Evolutionary conservation across 371 early-diverging fungal genomes (phyloP).

Genomic region (Lichtheimia corymbifera): DNA sequence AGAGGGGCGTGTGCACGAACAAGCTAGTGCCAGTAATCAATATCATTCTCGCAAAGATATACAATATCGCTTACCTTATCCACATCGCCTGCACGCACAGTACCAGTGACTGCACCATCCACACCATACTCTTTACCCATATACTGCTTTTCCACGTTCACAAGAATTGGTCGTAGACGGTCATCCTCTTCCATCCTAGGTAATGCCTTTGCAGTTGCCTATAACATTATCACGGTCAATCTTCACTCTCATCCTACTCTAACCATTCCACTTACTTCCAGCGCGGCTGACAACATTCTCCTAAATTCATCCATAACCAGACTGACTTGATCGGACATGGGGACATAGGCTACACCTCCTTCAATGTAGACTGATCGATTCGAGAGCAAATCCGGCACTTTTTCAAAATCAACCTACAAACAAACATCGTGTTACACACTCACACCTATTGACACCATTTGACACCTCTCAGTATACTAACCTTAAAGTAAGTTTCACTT

Average conservation of each 20-base stretch:
- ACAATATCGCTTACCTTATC: constrained; percentile 48
- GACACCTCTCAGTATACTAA: constrained; percentile 9
- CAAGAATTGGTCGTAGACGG: constrained; percentile 84
- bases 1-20: constrained; percentile 79
- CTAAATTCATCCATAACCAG: constrained; percentile 83
- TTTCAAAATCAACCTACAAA: constrained; percentile 81
- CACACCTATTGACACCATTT: neutral
- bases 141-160: constrained; percentile 84
- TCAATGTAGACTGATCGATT: constrained; percentile 72
- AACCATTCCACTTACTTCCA: constrained; percentile 50
- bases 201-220: constrained; percentile 72
- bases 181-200: constrained; percentile 94
- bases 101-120: constrained; percentile 44
- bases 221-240: neutral
- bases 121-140: constrained; percentile 64
- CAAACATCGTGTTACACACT: constrained; percentile 9
- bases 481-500: constrained; percentile 57
- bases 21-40: constrained; percentile 31
- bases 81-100: constrained; percentile 65
- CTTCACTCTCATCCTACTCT: neutral
- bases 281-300: constrained; percentile 49
- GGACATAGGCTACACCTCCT: constrained; percentile 85
- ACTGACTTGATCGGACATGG: constrained; percentile 69
- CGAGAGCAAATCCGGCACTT: constrained; percentile 76
- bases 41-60: constrained; percentile 53